Evolutionary conservation across 257 asterid genomes (phyloP).

Genomic region (Gardenia jasminoides): DNA sequence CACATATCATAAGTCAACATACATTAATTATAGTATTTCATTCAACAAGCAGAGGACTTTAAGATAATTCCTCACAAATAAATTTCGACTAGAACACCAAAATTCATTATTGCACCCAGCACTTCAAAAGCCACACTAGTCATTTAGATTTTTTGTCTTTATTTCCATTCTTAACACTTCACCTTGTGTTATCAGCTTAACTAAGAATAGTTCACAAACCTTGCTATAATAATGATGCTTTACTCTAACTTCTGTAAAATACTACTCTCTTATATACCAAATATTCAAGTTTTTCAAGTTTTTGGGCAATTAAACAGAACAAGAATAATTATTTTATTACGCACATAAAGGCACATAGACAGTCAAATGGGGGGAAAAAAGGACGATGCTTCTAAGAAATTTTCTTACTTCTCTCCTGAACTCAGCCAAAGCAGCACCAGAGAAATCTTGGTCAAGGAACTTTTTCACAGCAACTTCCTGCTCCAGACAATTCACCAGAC

Average conservation of each 20-base stretch:
- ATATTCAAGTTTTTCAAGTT: too few species aligned
- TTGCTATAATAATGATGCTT: background rate
- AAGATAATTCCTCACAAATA: background rate
- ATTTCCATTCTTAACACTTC: background rate
- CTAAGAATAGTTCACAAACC: background rate
- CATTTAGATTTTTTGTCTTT: background rate
- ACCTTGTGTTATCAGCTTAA: background rate
- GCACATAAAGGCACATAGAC: background rate
- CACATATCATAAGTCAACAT: background rate
- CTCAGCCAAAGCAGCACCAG: conserved; percentile 99
- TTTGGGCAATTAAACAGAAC: background rate
- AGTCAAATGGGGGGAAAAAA: background rate
- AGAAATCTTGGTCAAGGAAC: conserved; percentile 99
- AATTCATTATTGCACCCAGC: background rate
- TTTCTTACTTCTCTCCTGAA: conserved; percentile 91
- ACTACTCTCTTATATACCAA: background rate
- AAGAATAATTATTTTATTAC: background rate
- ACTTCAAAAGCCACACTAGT: background rate
- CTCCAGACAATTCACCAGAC: conserved; percentile 30
- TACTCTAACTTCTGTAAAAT: background rate
- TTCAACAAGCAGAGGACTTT: background rate
- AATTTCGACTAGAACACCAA: background rate
- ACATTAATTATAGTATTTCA: background rate
- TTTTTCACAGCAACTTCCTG: conserved; percentile 99
- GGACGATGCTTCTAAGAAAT: background rate